phyloP scores from a whole-genome alignment of 495 filamentous ascomycete species.

The Annulohypoxylon maeteangense region DNA sequence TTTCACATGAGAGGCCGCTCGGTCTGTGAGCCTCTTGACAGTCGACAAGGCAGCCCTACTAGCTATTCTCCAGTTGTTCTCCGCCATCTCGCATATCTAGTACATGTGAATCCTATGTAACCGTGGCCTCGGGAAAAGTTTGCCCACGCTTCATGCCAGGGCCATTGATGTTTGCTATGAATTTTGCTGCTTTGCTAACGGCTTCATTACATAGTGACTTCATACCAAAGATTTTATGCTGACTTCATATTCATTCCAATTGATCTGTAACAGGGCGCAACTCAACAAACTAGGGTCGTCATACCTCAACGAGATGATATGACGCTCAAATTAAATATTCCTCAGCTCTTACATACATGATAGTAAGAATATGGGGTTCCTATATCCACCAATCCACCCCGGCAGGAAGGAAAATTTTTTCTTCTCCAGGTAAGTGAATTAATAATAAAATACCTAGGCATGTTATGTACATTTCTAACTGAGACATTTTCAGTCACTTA shows the following conservation, averaged over 20 bases:
- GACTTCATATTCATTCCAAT: conserved; percentile 35
- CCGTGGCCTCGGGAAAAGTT: conserved; percentile 8
- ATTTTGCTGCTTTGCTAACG: neutral
- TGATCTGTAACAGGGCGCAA: conserved; percentile 3
- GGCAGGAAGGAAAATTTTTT: conserved; percentile 11
- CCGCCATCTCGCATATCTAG: conserved; percentile 29
- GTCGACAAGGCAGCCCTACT: neutral
- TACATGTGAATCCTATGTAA: conserved; percentile 11
- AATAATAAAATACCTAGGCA: neutral
- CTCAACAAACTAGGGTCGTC: conserved; percentile 14
- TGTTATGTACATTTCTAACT: neutral
- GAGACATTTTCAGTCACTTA: neutral
- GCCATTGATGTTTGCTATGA: conserved; percentile 35
- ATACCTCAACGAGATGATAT: conserved; percentile 18
- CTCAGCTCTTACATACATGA: conserved; percentile 13
- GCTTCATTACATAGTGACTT: conserved; percentile 14
- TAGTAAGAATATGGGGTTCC: conserved; percentile 12
- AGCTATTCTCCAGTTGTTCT: conserved; percentile 8
- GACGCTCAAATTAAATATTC: conserved; percentile 14
- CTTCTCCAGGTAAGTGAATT: neutral
- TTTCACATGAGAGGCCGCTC: conserved; percentile 8
- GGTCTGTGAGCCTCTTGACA: conserved; percentile 13
- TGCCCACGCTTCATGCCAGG: conserved; percentile 26
- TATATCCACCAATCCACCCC: conserved; percentile 15
- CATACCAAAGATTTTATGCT: conserved; percentile 12